Evolutionary conservation across 2,329 filamentous ascomycete species (phyloP), one percentile per base, ranked within the genome.

Genomic region (Byssothecium circinans): DNA sequence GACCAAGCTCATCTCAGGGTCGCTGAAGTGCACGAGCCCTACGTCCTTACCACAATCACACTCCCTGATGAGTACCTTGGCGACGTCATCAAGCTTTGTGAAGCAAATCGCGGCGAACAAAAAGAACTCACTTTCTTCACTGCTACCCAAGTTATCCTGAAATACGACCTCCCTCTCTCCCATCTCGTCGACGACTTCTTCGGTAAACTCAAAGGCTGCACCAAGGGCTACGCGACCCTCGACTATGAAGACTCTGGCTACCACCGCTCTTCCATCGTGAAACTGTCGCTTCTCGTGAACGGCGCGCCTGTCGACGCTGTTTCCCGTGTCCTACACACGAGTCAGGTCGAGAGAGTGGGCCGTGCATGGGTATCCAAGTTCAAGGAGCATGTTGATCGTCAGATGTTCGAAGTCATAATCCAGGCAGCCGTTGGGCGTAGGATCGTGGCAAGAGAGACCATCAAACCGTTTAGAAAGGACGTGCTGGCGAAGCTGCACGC

Each of bases 211-310:
- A 99, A 99, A 71, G 89, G 91, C 30, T 82, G 84, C 0, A 96
- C 91, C 44, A 96, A 96, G 69, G 94, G 94, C 10, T 99, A 99
- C 62, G 94, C 94, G 0, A 94, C 88, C 29, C 81, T 99, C 4
- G 94, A 99, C 70, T 99, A 99, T 68, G 94, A 99, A 74, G 94
- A 99, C 61, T 87, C 91, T 0, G 92, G 89, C 0, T 99, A 91
- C 82, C 84, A 87, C 18, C 75, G 82, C 50, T 89, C 87, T 63
- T 84, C 85, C 52, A 84, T 99, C 33, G 84, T 89, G 52, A 97
- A 96, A 72, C 79, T 99, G 29, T 91, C 96, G 69, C 78, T 99
- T 2, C 81, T 97, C 7, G 92, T 99, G 54, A 99, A 99, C 73
- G 95, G 94, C 70, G 79, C 83, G 20, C 88, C 94, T 0, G 94